Conservation (phyloP, 257 asterid species). For the Nicotiana sylvestris region DNA sequence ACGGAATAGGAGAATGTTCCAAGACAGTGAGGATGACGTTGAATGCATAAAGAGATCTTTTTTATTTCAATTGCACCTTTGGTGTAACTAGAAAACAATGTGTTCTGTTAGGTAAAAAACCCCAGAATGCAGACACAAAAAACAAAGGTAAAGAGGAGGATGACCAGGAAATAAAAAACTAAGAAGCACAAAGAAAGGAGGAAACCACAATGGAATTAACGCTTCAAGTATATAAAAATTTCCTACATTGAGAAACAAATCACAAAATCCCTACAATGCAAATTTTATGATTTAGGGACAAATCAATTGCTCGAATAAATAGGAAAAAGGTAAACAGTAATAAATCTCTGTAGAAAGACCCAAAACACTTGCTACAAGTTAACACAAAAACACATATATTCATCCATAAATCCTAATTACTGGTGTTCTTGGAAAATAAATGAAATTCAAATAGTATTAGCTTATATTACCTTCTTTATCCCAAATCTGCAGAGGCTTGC, state of each 20-base stretch:
- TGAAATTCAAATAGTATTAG: neutral
- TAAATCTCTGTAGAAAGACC: neutral
- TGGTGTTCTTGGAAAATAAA: neutral
- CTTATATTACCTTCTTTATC: slow-evolving; percentile 71
- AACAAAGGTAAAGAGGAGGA: neutral
- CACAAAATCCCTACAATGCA: neutral
- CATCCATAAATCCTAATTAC: neutral
- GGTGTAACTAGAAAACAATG: neutral
- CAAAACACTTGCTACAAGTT: neutral
- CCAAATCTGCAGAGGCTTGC: slow-evolving; percentile 99
- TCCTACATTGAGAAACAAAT: neutral
- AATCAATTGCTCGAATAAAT: neutral
- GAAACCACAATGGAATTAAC: neutral
- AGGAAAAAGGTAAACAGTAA: neutral
- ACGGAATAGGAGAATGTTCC: neutral
- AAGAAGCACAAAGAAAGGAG: neutral
- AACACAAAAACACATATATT: neutral
- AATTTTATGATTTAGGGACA: neutral
- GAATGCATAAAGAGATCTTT: neutral
- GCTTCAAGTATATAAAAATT: neutral
- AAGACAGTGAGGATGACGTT: neutral
- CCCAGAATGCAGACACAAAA: neutral
- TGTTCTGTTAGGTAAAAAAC: neutral
- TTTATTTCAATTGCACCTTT: neutral
- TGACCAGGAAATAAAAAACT: neutral